Conservation (phyloP, 2,329 filamentous ascomycete species). For the Spiromastix sp. region DNA sequence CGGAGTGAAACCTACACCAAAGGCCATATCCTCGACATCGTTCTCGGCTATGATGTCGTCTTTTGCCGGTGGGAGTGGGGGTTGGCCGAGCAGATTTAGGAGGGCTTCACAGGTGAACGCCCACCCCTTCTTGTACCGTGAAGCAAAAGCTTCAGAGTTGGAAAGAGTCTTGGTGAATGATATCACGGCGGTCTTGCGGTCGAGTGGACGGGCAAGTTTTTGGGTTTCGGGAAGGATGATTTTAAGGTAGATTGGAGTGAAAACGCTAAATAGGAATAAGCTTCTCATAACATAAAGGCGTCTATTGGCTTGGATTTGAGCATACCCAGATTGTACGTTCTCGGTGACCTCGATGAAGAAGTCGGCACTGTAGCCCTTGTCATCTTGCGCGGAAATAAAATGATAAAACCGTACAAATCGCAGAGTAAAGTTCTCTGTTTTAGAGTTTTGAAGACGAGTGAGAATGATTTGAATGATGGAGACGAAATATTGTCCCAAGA, state of each 20-base stretch:
- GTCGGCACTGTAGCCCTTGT: constrained; percentile 79
- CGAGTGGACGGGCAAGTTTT: constrained; percentile 74
- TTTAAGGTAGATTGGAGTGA: constrained; percentile 72
- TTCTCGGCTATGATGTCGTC: constrained; percentile 75
- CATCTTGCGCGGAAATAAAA: constrained; percentile 67
- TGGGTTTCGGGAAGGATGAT: constrained; percentile 85
- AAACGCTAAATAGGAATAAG: constrained; percentile 29
- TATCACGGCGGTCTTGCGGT: constrained; percentile 87
- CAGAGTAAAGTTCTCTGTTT: constrained; percentile 71
- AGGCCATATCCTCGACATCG: constrained; percentile 89
- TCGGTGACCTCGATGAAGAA: constrained; percentile 85
- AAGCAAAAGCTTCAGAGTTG: constrained; percentile 73
- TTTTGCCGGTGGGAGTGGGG: constrained; percentile 60
- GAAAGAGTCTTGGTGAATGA: constrained; percentile 88
- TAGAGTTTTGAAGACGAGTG: constrained; percentile 59
- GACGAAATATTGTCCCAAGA: constrained; percentile 65
- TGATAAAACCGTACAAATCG: constrained; percentile 94
- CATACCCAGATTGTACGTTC: constrained; percentile 59
- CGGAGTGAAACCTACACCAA: constrained; percentile 88
- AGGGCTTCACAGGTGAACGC: constrained; percentile 80
- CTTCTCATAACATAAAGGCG: too few relatives aligned
- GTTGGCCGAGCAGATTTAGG: constrained; percentile 79
- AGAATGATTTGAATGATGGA: constrained; percentile 75
- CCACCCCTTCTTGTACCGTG: constrained; percentile 82
- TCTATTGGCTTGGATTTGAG: constrained; percentile 3